Base-by-base conservation (phyloP, 1,139 yeast genomes). In the Pichia sp. region DNA sequence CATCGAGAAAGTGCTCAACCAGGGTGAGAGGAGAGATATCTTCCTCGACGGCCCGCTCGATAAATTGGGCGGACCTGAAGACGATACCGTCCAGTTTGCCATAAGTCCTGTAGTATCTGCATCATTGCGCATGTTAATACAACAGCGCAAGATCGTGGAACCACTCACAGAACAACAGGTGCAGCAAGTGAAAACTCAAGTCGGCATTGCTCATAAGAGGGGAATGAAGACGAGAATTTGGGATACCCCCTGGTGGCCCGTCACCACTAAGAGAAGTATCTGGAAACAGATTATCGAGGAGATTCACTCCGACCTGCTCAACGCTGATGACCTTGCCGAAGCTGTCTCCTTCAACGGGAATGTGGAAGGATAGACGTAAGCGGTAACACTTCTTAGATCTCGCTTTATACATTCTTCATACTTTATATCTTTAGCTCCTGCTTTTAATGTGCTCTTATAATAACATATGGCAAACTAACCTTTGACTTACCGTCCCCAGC, bases 221-320 rank as follows among this genome's bases (percentile, higher is more conserved):
- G 63, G 64, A 7, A 43, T 72, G 22, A 55, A 58, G 39, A 59
- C 69, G 2, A 55, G 78, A 27, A 55, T 70, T 24, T 72, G 77
- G 77, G 77, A 67, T 25, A 66, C 69, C 6, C 76, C 77, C 1
- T 49, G 53, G 30, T 69, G 72, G 69, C 74, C 77, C 2, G 44
- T 51, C 3, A 35, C 43, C 5, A 48, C 49, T 12, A 57, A 70
- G 38, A 48, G 61, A 32, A 47, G 41, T 3, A 54, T 68, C 10
- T 70, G 74, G 74, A 47, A 47, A 27, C 64, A 63, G 36, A 46
- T 67, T 12, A 27, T 61, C 5, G 62, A 3, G 76, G 69, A 14
- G 6, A 14, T 13, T 25, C 8, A 23, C 7, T 25, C 27, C 14
- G 27, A 25, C 46, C 56, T 58, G 32, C 45, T 72, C 16, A 72